Evolutionary conservation across 768 basidiomycete genomes (phyloP).

Genomic region (Kwoniella newhampshirensis): DNA sequence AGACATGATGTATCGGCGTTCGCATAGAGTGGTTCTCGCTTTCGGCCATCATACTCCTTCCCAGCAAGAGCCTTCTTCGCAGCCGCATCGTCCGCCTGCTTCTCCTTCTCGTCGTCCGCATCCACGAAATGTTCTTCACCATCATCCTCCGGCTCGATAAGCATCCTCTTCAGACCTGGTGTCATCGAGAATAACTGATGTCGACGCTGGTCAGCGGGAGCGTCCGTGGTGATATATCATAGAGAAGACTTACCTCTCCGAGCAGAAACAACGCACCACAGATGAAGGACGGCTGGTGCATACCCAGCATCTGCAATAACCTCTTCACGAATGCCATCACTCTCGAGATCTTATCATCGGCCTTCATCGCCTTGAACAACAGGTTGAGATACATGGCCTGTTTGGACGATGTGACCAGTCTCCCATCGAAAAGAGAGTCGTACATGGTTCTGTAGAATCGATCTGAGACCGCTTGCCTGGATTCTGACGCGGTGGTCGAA

Average conservation of each 20-base stretch:
- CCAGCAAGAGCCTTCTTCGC: constrained; percentile 8
- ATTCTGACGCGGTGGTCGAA: constrained; percentile 22
- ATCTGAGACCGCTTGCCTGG: constrained; percentile 53
- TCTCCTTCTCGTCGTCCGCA: constrained; percentile 34
- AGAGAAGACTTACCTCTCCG: constrained; percentile 63
- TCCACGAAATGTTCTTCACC: constrained; percentile 52
- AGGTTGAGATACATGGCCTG: constrained; percentile 97
- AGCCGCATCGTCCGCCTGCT: constrained; percentile 9
- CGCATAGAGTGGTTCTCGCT: constrained; percentile 84
- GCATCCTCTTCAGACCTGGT: constrained; percentile 58
- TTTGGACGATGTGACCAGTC: constrained; percentile 79
- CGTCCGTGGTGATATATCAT: too few relatives aligned
- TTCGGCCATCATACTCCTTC: constrained; percentile 73
- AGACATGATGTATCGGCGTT: constrained; percentile 75
- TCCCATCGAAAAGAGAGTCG: constrained; percentile 77
- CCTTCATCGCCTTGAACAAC: constrained; percentile 83
- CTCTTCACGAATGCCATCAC: constrained; percentile 78
- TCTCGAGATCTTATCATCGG: constrained; percentile 62
- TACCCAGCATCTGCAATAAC: constrained; percentile 75
- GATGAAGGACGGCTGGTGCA: constrained; percentile 77
- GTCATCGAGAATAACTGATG: constrained; percentile 60
- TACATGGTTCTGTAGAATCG: constrained; percentile 75
- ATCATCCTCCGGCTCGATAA: constrained; percentile 56
- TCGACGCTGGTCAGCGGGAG: neutral
- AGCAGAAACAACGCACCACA: constrained; percentile 84